A percentile compares a stretch with the other conserved stretches of the same genome.
These are phyloP conservation scores for Chlamydomonas incerta DNA, from an alignment of 139 green algal species.

Conservation along the genomic window DNA sequence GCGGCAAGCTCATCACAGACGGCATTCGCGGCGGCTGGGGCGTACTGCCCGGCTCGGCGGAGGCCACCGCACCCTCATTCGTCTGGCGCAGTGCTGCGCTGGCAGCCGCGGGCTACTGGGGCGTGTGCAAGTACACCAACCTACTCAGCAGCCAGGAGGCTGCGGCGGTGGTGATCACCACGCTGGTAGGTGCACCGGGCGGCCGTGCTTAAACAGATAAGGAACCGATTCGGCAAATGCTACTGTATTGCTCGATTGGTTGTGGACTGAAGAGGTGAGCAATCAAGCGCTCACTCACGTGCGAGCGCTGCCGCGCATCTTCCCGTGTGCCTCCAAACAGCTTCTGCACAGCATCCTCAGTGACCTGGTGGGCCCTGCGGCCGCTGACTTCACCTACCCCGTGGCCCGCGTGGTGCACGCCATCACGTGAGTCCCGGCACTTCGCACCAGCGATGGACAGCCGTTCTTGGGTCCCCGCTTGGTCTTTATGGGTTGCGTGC, in stretches of 20 bases:
- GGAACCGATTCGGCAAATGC: no score
- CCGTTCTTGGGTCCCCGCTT: no score
- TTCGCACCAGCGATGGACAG: no score
- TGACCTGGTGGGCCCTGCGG: neutral
- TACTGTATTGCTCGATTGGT: no score
- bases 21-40: constrained; percentile 40
- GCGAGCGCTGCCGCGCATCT: neutral
- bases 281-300: no score
- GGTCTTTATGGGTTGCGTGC: no score
- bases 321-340: neutral
- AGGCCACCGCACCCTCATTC: constrained; percentile 51
- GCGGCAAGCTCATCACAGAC: constrained; percentile 60
- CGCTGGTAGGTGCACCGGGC: constrained; percentile 47
- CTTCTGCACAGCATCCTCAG: constrained; percentile 12
- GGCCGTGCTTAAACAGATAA: no score
- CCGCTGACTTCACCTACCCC: constrained; percentile 27
- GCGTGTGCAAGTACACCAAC: constrained; percentile 44
- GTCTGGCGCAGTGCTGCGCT: constrained; percentile 44
- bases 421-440: neutral
- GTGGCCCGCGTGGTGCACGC: constrained; percentile 7
- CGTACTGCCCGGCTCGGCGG: constrained; percentile 33
- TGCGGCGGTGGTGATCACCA: constrained; percentile 51
- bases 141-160: constrained; percentile 52
- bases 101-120: constrained; percentile 46
- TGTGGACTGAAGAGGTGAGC: no score